Evolutionary conservation across 805 yeast genomes (phyloP).

Genomic region (Isabelozyma heimii): DNA sequence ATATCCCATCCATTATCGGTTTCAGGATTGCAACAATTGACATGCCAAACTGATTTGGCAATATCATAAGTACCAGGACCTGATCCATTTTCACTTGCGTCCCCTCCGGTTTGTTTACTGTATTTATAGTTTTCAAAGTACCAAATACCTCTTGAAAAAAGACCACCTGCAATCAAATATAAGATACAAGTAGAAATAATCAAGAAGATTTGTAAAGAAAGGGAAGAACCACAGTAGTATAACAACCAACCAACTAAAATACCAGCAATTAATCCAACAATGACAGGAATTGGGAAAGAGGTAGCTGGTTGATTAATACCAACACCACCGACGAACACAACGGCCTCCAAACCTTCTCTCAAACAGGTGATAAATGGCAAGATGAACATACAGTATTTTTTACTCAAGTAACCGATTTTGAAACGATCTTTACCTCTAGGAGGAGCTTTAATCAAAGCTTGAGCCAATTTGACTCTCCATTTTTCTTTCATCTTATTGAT

Average conservation of each 20-base stretch:
- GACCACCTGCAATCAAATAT: conserved; percentile 87
- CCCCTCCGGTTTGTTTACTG: conserved; percentile 79
- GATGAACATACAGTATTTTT: conserved; percentile 83
- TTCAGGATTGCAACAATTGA: conserved; percentile 95
- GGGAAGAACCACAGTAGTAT: conserved; percentile 77
- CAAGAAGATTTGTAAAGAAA: conserved; percentile 85
- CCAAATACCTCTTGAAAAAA: conserved; percentile 94
- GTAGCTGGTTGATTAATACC: conserved; percentile 33
- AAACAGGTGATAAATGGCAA: conserved; percentile 87
- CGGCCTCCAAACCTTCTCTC: conserved; percentile 82
- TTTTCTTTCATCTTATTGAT: conserved; percentile 94
- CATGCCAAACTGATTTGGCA: conserved; percentile 83
- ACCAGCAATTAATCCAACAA: conserved; percentile 84
- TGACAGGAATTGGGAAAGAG: conserved; percentile 91
- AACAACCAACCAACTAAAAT: conserved; percentile 62
- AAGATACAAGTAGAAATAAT: conserved; percentile 84
- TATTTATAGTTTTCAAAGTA: conserved; percentile 70
- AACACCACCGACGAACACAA: conserved; percentile 46
- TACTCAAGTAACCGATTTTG: conserved; percentile 30
- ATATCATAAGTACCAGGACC: conserved; percentile 96
- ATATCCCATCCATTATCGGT: conserved; percentile 94
- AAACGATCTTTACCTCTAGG: conserved; percentile 46
- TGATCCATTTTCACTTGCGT: conserved; percentile 86
- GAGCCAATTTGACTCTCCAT: conserved; percentile 95
- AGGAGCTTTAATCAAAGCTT: conserved; percentile 67